Evolutionary conservation across 805 yeast genomes (phyloP).

Genomic region (Sugiyamaella lignohabitans): DNA sequence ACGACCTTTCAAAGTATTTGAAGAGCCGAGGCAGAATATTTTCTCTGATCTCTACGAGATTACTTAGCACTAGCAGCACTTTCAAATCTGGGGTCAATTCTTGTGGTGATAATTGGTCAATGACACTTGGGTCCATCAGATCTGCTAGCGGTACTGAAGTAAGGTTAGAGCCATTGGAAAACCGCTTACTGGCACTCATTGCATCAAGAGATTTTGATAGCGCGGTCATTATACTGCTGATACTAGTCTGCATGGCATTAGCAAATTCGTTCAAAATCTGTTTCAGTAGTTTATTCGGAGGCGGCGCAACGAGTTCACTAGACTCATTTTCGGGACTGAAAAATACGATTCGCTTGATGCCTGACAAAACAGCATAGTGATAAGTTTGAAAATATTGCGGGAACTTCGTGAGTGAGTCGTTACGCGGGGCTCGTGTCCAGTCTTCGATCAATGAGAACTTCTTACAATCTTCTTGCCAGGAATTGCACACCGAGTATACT

Average conservation of each 20-base stretch:
- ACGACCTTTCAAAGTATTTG: constrained; percentile 44
- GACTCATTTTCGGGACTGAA: constrained; percentile 11
- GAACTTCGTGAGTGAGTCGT: constrained; percentile 33
- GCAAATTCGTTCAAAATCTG: constrained; percentile 34
- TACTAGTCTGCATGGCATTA: constrained; percentile 30
- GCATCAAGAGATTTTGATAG: constrained; percentile 19
- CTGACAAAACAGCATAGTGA: constrained; percentile 34
- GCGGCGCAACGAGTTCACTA: constrained; percentile 27
- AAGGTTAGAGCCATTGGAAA: background rate
- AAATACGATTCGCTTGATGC: constrained; percentile 19
- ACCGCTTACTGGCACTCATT: background rate
- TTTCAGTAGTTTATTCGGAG: constrained; percentile 29
- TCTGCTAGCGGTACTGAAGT: background rate
- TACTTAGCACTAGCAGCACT: constrained; percentile 47
- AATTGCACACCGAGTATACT: constrained; percentile 42
- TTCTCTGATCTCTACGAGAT: constrained; percentile 43
- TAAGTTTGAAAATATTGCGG: constrained; percentile 37
- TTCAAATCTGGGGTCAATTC: constrained; percentile 45
- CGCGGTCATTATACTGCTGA: constrained; percentile 28
- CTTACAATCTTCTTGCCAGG: constrained; percentile 45
- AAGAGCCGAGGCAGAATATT: constrained; percentile 44
- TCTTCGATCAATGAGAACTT: constrained; percentile 35
- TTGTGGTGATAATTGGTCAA: constrained; percentile 36
- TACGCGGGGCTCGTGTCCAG: constrained; percentile 30
- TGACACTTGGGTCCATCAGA: constrained; percentile 27